Evolutionary conservation across 108 stramenopile genomes (phyloP), one percentile per base, ranked within the genome.

Genomic region (Fistulifera pelliculosa): DNA sequence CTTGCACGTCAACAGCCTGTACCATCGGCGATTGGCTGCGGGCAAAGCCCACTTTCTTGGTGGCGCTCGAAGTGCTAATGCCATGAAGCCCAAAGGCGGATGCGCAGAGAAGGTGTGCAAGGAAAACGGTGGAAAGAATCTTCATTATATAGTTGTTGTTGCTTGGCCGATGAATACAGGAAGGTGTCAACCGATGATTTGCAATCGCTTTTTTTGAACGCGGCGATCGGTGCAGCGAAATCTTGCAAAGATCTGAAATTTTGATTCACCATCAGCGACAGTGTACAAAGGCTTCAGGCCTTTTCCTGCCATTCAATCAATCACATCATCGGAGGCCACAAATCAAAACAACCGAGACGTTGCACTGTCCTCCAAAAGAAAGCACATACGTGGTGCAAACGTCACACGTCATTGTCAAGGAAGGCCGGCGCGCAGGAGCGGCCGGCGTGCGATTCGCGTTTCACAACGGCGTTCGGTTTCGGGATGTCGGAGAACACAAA

Each of bases 81-180:
- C 64, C 66, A 51, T 73, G 41, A 19, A 82, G 55, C 13, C 81
- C 85, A 52, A 87, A 87, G 38, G 85, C 85, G 62, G 79, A 83
- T 5, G 76, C 67, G 39, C 77, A 78, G 28, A 71, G 54, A 25
- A 83, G 41, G 66, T 69, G 69, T 38, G 73, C 49, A 16, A 81
- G 40, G 26, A 74, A 54, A 41, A 81, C 69, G 35, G 81, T 54
- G 52, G 65, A 62, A 38, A 68, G 47, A 62, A 81, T 55, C 73
- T 83, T 87, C 86, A 87, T 87, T 61, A n/a, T n/a, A n/a, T n/a
- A n/a, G n/a, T n/a, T n/a, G n/a, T n/a, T n/a, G n/a, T n/a, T n/a
- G n/a, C n/a, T 72, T 55, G 40, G 26, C 13, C 22, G 17, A 53
- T 21, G 47, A 49, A 5, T 55, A 12, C 38, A 41, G 26, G 19